Base-by-base conservation (phyloP, 768 basidiomycete genomes). In the Trametes elegans region DNA sequence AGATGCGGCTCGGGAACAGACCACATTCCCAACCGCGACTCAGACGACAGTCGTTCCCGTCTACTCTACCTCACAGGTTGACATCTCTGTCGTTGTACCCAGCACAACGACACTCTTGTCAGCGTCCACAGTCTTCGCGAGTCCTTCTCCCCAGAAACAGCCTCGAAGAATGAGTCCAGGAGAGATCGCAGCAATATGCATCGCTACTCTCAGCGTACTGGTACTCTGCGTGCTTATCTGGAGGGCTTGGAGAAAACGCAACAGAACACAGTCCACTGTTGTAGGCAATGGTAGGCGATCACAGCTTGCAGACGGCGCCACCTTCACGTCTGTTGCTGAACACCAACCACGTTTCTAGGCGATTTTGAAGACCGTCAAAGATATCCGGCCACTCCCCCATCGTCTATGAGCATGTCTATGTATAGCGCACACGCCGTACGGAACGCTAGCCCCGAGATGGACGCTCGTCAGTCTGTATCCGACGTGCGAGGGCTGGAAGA, bases 131-230 rank as follows among this genome's bases (percentile, higher is more conserved):
- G 31, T 34, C n/a, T 27, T 31, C 11, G 21, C 50, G 18, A 24
- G 9, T 21, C n/a, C 42, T 10, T 18, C 26, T 3, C 11, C 13
- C 1, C 6, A 14, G 27, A 18, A 29, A 5, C 21, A 9, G 27
- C 13, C 31, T 14, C 16, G 41, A 13, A 28, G 28, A 3, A 29
- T 57, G 44, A 57, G n/a, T 31, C 14, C 38, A 10, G 56, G 56
- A n/a, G 50, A 52, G 16, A 35, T 51, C 23, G 50, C 50, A 4
- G 50, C 50, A 18, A 41, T 57, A 6, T 45, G 34, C 14, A 27
- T 48, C 18, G 49, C 44, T n/a, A 35, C 31, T 21, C 29, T 42
- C 1, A 39, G 27, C 29, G 38, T 52, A 8, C 18, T 52, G 2
- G 23, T 19, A n/a, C 49, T 57, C 13, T 31, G 19, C 1, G 3